Evolutionary conservation across 106 monocot species (phyloP), one percentile per base, ranked within the genome.

Genomic region (Apostasia shenzhenica): DNA sequence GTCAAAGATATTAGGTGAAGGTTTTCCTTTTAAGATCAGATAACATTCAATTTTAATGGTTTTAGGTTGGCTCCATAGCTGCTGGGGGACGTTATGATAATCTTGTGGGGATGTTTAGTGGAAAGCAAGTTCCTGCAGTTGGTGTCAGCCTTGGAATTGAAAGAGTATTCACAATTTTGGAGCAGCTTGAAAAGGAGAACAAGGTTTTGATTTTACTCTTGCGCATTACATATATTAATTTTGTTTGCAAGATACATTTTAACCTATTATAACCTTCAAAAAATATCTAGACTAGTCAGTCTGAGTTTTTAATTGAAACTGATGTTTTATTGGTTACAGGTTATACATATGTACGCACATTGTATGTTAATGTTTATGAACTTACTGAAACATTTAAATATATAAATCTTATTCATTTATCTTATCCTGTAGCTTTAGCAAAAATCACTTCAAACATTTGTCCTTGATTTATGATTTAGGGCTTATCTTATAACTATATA

Each of bases 21-120:
- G 1, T 70, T 55, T 1, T 37, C 12, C 12, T 7, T 48, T 45
- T 13, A 1, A 58, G 37, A 3, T 43, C 3, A 2, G 12, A 14
- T 56, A 42, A 14, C 5, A 41, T 40, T 39, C 41, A 1, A 14
- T 9, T 4, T 3, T 70, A 37, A 4, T 1, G 41, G 14, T 62
- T 68, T 44, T 85, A 92, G 97, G 97, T 99, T 76, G 97, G 97
- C 55, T 93, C 97, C 37, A 99, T 99, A 76, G 92, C 92, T 70
- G 97, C 97, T 56, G 97, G 97, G 9, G 97, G 97, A 3, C 83
- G 97, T 40, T 99, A 99, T 80, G 92, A 99, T 68, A 99, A 99
- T 78, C 83, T 99, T 37, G 97, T 99, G 2, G 93, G 93, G 8
- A 99, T 99, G 92, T 99, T 99, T 72, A 99, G 97, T 70, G 92